phyloP scores from a whole-genome alignment of 257 asterid species.

The Fraxinus anomala region DNA sequence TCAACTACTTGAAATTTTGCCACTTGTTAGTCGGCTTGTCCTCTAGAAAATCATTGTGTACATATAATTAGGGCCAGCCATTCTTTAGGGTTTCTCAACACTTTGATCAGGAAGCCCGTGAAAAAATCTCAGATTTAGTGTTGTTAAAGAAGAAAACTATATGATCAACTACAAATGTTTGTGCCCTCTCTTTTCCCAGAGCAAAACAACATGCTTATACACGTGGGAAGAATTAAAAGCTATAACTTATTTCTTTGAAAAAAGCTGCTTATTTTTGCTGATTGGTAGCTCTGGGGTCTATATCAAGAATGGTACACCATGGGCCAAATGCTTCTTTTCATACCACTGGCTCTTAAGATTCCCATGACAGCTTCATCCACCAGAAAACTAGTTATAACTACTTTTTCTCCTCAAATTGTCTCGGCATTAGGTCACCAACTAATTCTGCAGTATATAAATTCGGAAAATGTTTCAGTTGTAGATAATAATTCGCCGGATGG shows the following conservation, averaged over 20 bases:
- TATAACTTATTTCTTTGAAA: neutral
- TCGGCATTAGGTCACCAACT: neutral
- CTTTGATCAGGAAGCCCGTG: constrained; percentile 56
- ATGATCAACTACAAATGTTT: neutral
- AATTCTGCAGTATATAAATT: neutral
- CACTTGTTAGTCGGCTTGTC: neutral
- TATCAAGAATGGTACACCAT: neutral
- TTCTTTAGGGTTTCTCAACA: neutral
- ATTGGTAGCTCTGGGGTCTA: neutral
- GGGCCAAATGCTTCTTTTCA: neutral
- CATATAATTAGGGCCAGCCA: neutral
- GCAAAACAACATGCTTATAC: constrained; percentile 13
- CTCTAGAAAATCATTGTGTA: neutral
- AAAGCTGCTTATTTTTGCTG: neutral
- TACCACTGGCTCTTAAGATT: neutral
- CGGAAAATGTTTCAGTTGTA: neutral
- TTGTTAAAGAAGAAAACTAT: neutral
- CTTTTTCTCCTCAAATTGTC: neutral
- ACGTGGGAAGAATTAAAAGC: constrained; percentile 23
- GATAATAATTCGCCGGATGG: no score
- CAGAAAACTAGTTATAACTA: neutral
- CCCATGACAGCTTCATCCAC: neutral
- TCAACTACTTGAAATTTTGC: neutral
- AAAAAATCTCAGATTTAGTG: neutral
- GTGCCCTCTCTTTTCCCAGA: neutral